Evolutionary conservation across 192 early-diverging fungal genomes (phyloP).

Genomic region (Entrophospora sp.): DNA sequence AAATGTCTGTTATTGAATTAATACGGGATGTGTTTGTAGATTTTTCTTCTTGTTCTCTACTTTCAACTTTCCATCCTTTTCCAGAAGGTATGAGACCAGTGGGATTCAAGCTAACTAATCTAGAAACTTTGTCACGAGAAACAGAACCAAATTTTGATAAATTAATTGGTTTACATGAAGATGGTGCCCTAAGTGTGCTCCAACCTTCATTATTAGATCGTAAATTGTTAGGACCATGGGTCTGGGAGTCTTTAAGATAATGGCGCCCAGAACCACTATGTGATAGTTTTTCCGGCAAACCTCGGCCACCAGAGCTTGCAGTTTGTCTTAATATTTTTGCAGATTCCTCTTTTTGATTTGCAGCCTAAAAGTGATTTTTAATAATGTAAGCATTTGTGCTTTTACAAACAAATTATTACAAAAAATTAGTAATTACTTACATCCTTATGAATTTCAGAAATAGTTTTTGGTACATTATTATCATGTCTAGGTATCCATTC

Average conservation of each 20-base stretch:
- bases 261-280: slow-evolving; percentile 51
- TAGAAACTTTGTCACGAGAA: slow-evolving; percentile 42
- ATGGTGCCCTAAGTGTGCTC: slow-evolving; percentile 53
- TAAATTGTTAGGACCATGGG: slow-evolving; percentile 26
- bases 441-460: slow-evolving; percentile 85
- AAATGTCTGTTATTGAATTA: slow-evolving; percentile 39
- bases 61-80: slow-evolving; percentile 41
- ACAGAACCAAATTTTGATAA: slow-evolving; percentile 69
- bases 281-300: slow-evolving; percentile 49
- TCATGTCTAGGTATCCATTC: slow-evolving; percentile 66
- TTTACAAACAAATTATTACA: no score
- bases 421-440: slow-evolving; percentile 3
- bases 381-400: no score
- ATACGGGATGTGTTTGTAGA: slow-evolving; percentile 32
- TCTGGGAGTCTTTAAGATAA: slow-evolving; percentile 29
- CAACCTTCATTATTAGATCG: slow-evolving; percentile 60
- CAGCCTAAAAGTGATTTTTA: slow-evolving; percentile 24
- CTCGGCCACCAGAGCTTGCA: slow-evolving; percentile 50
- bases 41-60: slow-evolving; percentile 35
- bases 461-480: slow-evolving; percentile 75
- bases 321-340: slow-evolving; percentile 59
- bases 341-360: slow-evolving; percentile 65
- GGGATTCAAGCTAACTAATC: slow-evolving; percentile 36
- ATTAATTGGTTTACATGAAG: slow-evolving; percentile 57
- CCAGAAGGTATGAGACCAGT: slow-evolving; percentile 30